A percentile compares a stretch with the other conserved stretches of the same genome.
Evolutionary conservation across 805 yeast species (phyloP).

Genomic region (Metschnikowia lachancei): DNA sequence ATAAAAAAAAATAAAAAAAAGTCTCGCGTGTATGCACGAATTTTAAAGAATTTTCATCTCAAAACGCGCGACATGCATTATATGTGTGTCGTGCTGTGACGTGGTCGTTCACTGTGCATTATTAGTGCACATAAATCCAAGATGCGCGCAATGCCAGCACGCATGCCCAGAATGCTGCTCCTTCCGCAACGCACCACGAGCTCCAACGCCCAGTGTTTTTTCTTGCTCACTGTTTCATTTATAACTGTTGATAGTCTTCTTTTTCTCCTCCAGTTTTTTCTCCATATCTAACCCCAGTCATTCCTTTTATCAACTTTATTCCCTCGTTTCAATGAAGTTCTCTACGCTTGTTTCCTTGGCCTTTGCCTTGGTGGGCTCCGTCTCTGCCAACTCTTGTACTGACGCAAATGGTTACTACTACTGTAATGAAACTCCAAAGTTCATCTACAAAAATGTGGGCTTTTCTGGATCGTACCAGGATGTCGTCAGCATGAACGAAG

Average conservation of each 20-base stretch:
- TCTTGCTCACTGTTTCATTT: background rate
- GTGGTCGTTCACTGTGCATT: background rate
- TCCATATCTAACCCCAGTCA: constrained; percentile 12
- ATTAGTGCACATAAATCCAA: background rate
- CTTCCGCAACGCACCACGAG: background rate
- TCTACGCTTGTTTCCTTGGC: constrained; percentile 19
- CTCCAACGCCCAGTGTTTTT: constrained; percentile 5
- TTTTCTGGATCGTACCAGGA: constrained; percentile 80
- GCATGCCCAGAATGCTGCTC: constrained; percentile 1
- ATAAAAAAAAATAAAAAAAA: no score
- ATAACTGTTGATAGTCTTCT: background rate
- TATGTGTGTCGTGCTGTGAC: background rate
- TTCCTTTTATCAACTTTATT: constrained; percentile 15
- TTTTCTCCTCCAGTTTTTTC: constrained; percentile 3
- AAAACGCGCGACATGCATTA: constrained; percentile 4
- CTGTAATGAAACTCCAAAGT: constrained; percentile 68
- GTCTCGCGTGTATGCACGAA: no score
- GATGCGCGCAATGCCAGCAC: constrained; percentile 2
- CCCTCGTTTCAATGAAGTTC: constrained; percentile 20
- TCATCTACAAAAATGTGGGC: constrained; percentile 71
- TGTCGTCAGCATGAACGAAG: constrained; percentile 74
- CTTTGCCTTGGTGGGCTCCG: constrained; percentile 15
- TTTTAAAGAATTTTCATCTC: background rate
- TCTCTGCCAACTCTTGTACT: constrained; percentile 41
- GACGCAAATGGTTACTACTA: constrained; percentile 74